Conservation (phyloP, 73 alveolate genomes). For the Blepharisma japonicum region DNA sequence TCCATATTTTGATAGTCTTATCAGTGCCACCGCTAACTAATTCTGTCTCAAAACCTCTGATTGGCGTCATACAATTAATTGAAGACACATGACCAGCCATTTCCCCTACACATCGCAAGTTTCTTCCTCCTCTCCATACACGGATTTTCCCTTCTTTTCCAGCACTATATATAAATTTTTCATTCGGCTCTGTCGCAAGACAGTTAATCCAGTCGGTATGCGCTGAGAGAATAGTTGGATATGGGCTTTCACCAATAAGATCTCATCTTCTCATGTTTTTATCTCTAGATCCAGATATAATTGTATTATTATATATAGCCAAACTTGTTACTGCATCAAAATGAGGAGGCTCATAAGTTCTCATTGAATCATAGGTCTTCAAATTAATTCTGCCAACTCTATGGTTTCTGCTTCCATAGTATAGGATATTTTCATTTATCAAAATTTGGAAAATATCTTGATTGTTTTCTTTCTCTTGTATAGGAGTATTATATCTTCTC, state of each 20-base stretch:
- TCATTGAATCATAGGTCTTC: slow-evolving; percentile 1
- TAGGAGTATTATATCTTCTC: slow-evolving; percentile 37
- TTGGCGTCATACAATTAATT: background rate
- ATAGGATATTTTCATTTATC: slow-evolving; percentile 24
- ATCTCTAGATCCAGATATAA: slow-evolving; percentile 56
- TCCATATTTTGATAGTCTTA: slow-evolving; percentile 19
- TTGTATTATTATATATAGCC: background rate
- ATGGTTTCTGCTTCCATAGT: slow-evolving; percentile 61
- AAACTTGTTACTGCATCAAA: slow-evolving; percentile 54
- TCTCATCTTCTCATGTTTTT: slow-evolving; percentile 53
- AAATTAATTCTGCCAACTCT: slow-evolving; percentile 31
- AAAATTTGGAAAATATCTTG: slow-evolving; percentile 48
- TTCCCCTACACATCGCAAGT: background rate
- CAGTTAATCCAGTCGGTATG: slow-evolving; percentile 55
- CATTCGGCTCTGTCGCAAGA: slow-evolving; percentile 34
- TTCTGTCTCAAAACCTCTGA: background rate
- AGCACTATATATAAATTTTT: slow-evolving; percentile 40
- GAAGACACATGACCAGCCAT: background rate
- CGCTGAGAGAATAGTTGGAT: slow-evolving; percentile 34
- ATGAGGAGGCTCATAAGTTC: slow-evolving; percentile 53
- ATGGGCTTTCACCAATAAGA: slow-evolving; percentile 2
- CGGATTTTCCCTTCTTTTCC: slow-evolving; percentile 54
- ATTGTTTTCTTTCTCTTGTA: slow-evolving; percentile 53
- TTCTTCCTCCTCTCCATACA: slow-evolving; percentile 41
- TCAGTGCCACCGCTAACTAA: background rate